These are phyloP conservation scores for Penicillium odoratum DNA, from an alignment of 495 filamentous ascomycete genomes.

Conservation along the genomic window DNA sequence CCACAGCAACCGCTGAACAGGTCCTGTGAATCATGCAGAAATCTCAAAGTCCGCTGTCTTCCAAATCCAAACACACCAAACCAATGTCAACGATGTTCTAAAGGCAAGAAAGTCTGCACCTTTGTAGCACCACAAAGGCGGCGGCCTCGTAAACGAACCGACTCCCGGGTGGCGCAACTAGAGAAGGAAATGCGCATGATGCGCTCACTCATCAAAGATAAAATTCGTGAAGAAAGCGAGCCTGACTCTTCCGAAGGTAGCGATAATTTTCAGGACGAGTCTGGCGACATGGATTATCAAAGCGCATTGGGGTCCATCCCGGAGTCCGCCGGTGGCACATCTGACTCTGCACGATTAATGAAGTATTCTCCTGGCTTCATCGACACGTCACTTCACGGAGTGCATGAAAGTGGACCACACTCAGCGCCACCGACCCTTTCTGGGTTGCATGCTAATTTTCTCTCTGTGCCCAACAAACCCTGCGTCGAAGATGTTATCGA, in stretches of 20 bases:
- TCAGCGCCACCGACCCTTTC: slow-evolving; percentile 19
- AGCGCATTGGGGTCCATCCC: slow-evolving; percentile 17
- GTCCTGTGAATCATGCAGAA: slow-evolving; percentile 84
- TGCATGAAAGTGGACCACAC: slow-evolving; percentile 16
- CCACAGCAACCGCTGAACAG: slow-evolving; percentile 51
- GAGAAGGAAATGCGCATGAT: slow-evolving; percentile 82
- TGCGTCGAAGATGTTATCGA: slow-evolving; percentile 43
- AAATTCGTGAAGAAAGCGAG: slow-evolving; percentile 35
- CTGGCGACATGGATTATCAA: slow-evolving; percentile 23
- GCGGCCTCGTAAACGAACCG: slow-evolving; percentile 77
- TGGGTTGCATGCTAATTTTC: slow-evolving; percentile 18
- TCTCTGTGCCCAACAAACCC: slow-evolving; percentile 15
- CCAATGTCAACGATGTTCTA: slow-evolving; percentile 78
- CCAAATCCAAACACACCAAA: slow-evolving; percentile 57
- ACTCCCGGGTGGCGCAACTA: slow-evolving; percentile 81
- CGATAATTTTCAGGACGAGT: slow-evolving; percentile 26
- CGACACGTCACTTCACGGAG: slow-evolving; percentile 20
- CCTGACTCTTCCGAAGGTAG: slow-evolving; percentile 33
- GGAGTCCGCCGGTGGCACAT: slow-evolving; percentile 23
- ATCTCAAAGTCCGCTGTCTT: slow-evolving; percentile 83
- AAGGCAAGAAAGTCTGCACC: slow-evolving; percentile 71
- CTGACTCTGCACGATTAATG: slow-evolving; percentile 25
- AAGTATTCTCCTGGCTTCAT: slow-evolving; percentile 32
- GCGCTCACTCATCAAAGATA: slow-evolving; percentile 44
- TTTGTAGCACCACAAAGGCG: slow-evolving; percentile 79